Evolutionary conservation across 2,329 filamentous ascomycete genomes (phyloP).

Genomic region (Venturia nashicola): DNA sequence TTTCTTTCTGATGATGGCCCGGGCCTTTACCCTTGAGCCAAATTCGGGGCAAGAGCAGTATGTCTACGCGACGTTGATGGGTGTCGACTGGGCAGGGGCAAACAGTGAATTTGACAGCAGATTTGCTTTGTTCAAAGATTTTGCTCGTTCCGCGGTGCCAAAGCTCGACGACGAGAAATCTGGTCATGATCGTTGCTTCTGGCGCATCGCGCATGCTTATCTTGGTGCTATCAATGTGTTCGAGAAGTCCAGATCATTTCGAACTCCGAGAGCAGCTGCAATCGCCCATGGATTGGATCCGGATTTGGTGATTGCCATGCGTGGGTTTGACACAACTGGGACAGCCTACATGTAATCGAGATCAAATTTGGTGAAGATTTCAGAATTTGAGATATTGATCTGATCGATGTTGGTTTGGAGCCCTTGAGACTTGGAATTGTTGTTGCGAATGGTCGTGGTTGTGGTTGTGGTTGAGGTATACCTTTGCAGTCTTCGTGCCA

Average conservation of each 20-base stretch:
- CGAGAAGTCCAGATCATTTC: slow-evolving; percentile 7
- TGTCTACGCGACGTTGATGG: slow-evolving; percentile 5
- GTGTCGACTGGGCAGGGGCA: slow-evolving; percentile 7
- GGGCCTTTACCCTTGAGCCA: slow-evolving; percentile 1
- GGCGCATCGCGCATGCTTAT: slow-evolving; percentile 6
- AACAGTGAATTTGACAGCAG: not conserved
- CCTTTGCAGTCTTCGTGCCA: no score
- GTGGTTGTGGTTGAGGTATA: no score
- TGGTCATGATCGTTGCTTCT: slow-evolving; percentile 7
- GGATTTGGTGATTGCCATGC: slow-evolving; percentile 2
- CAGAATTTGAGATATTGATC: no score
- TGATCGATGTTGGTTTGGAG: no score
- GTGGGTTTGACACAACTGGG: slow-evolving; percentile 7
- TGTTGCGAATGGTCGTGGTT: no score
- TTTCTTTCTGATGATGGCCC: slow-evolving; percentile 6
- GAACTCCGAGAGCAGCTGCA: not conserved
- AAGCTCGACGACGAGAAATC: slow-evolving; percentile 5
- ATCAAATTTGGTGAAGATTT: no score
- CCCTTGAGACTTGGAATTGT: no score
- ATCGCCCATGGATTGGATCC: slow-evolving; percentile 1
- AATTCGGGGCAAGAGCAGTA: not conserved
- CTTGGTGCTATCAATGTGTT: slow-evolving; percentile 1
- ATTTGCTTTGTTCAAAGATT: not conserved
- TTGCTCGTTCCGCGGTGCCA: not conserved
- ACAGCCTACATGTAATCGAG: slow-evolving; percentile 7